phyloP scores from a whole-genome alignment of 495 filamentous ascomycete genomes.

The Neurospora tetraspora region DNA sequence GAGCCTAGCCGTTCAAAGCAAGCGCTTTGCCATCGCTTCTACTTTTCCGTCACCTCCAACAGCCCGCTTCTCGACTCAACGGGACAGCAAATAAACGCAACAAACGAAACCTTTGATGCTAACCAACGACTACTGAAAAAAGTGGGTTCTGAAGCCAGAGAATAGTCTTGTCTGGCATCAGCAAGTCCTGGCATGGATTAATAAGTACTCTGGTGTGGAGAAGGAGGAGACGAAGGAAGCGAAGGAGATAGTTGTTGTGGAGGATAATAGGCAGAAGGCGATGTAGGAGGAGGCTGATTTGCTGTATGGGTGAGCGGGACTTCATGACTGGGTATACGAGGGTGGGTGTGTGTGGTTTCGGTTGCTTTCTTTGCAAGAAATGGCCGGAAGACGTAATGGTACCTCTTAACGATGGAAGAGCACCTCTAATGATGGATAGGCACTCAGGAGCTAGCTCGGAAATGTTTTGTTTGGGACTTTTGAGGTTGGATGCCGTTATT shows the following conservation, averaged over 20 bases:
- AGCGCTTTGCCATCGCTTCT: not conserved
- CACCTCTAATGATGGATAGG: not conserved
- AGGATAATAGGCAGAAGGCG: not conserved
- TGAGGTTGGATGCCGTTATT: not conserved
- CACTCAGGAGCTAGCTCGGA: not conserved
- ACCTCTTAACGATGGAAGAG: not conserved
- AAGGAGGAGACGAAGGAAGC: no score
- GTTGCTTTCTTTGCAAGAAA: not conserved
- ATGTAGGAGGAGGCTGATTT: not conserved
- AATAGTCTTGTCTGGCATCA: slow-evolving; percentile 86
- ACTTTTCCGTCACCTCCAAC: not conserved
- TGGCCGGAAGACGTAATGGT: not conserved
- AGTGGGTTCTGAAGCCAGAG: slow-evolving; percentile 90
- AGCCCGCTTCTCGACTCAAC: not conserved
- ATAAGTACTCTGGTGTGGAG: slow-evolving; percentile 59
- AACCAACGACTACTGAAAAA: slow-evolving; percentile 5
- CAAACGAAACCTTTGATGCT: not conserved
- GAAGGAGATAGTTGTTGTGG: not conserved
- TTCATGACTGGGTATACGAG: not conserved
- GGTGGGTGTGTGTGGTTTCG: not conserved
- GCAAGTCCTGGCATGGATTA: slow-evolving; percentile 84
- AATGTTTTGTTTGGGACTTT: not conserved
- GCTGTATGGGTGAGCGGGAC: not conserved
- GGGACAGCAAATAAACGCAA: not conserved
- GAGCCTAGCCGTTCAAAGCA: not conserved